These are phyloP conservation scores for Cryptococcus jaspeensis DNA, from an alignment of 1,284 basidiomycete genomes.

Conservation along the genomic window DNA sequence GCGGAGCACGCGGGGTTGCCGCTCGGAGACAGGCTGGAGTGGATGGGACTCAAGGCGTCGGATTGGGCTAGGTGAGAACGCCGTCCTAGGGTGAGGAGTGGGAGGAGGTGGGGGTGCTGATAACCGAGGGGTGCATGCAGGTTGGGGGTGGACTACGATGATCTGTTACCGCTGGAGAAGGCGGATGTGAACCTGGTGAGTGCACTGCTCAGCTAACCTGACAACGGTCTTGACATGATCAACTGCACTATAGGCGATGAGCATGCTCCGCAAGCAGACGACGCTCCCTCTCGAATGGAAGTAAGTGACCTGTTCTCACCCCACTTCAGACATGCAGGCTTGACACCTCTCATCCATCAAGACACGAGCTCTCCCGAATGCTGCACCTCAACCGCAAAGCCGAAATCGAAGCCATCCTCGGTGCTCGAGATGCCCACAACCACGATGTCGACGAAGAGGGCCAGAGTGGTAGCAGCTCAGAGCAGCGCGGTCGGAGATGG, in stretches of 20 bases:
- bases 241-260: constrained; percentile 58
- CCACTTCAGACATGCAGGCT: neutral
- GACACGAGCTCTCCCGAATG: constrained; percentile 75
- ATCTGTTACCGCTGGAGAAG: constrained; percentile 66
- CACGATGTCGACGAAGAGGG: neutral
- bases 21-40: constrained; percentile 65
- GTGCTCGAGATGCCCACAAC: neutral
- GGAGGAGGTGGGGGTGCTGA: neutral
- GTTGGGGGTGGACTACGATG: constrained; percentile 61
- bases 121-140: constrained; percentile 49
- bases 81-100: neutral
- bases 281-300: constrained; percentile 66
- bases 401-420: constrained; percentile 72
- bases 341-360: constrained; percentile 1
- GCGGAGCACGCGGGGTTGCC: constrained; percentile 56
- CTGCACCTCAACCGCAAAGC: constrained; percentile 76
- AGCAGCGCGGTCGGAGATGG: neutral
- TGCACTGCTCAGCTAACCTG: neutral
- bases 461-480: neutral
- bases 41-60: constrained; percentile 72
- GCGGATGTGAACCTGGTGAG: constrained; percentile 64
- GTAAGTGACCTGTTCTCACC: constrained; percentile 53
- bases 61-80: constrained; percentile 56
- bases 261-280: constrained; percentile 60
- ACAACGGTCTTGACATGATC: neutral